Conservation (phyloP, 148 eudicot species). For the Dysphania ambrosioides region DNA sequence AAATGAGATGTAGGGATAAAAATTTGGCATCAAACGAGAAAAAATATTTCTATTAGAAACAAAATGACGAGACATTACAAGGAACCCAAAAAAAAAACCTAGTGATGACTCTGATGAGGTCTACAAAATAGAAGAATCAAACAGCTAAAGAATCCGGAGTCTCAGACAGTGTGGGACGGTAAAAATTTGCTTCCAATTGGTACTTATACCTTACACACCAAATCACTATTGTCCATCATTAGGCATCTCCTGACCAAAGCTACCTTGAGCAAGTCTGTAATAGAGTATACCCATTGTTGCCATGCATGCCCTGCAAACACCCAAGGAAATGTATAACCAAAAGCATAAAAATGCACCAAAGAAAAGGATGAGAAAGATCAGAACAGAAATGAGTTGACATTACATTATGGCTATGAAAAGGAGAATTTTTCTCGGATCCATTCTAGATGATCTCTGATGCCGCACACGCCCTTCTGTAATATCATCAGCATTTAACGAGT, state of each 20-base stretch:
- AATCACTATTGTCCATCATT: constrained; percentile 58
- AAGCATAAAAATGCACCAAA: constrained; percentile 1
- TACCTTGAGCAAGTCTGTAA: constrained; percentile 91
- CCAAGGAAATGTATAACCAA: background rate
- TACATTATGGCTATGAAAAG: constrained; percentile 93
- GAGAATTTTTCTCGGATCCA: constrained; percentile 97
- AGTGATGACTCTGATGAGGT: constrained; percentile 5
- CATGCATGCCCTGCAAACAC: constrained; percentile 86
- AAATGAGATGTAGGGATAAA: background rate
- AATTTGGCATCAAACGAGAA: constrained; percentile 2
- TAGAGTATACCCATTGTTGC: constrained; percentile 98
- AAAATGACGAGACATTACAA: too few species aligned
- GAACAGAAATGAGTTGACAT: constrained; percentile 21
- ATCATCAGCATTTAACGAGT: constrained; percentile 64
- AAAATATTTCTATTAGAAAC: too few species aligned
- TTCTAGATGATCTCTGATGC: constrained; percentile 72
- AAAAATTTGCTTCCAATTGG: background rate
- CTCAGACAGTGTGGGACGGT: background rate
- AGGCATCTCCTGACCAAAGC: constrained; percentile 47
- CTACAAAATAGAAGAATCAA: constrained; percentile 22
- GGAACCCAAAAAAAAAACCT: background rate
- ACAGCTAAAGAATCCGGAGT: background rate
- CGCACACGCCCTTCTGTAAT: constrained; percentile 59
- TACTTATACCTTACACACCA: background rate
- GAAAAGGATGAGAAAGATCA: background rate